Conservation (phyloP, 192 early-diverging fungal genomes). For the Globomyces pollinis-pini region DNA sequence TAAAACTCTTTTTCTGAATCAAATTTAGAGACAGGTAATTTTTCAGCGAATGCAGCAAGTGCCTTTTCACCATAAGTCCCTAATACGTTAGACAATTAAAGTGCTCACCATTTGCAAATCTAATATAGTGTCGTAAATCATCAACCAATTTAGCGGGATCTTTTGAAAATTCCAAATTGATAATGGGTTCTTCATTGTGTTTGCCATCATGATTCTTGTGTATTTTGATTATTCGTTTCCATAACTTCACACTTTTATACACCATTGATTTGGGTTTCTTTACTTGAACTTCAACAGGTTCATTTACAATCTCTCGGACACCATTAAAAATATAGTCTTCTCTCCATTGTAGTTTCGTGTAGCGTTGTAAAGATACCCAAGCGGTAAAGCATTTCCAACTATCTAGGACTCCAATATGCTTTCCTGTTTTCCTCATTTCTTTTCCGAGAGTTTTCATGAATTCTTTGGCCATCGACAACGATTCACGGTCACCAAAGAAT, state of each 20-base stretch:
- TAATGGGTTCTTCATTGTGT: not conserved
- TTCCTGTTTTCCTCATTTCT: constrained; percentile 3
- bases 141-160: constrained; percentile 10
- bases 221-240: too few species aligned
- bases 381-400: constrained; percentile 19
- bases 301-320: too few species aligned
- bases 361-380: constrained; percentile 28
- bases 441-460: not conserved
- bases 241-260: too few species aligned
- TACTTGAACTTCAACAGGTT: too few species aligned
- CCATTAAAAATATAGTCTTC: not conserved
- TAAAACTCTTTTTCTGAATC: constrained; percentile 58
- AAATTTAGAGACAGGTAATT: not conserved
- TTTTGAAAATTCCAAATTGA: too few species aligned
- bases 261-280: too few species aligned
- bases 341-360: constrained; percentile 8
- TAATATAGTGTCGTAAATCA: constrained; percentile 28
- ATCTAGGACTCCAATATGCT: constrained; percentile 12
- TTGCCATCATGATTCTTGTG: too few species aligned
- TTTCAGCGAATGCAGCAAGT: constrained; percentile 20
- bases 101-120: constrained; percentile 30
- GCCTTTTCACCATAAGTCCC: constrained; percentile 28
- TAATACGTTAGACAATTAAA: not conserved
- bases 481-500: constrained; percentile 25
- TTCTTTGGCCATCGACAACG: not conserved